These are phyloP conservation scores for Poa pratensis DNA, from an alignment of 176 grass and related monocot genomes.

Conservation along the genomic window DNA sequence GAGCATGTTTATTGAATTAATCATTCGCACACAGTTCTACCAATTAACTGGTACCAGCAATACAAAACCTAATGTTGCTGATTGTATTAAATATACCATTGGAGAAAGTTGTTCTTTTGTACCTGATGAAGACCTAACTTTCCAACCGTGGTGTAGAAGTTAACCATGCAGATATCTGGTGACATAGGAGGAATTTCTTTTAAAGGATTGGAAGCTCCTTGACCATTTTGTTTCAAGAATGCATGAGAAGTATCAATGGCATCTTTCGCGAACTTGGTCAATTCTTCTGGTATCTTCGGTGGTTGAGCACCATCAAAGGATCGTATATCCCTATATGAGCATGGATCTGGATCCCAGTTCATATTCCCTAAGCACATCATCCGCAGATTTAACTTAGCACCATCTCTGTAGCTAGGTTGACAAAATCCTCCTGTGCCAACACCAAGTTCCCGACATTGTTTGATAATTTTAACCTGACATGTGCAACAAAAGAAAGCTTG, in stretches of 20 bases:
- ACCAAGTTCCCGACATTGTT: conserved; percentile 54
- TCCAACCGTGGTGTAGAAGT: conserved; percentile 50
- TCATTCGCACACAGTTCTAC: neutral
- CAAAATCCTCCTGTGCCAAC: conserved; percentile 59
- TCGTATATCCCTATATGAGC: conserved; percentile 35
- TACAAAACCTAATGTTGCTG: neutral
- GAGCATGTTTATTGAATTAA: neutral
- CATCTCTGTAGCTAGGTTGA: conserved; percentile 56
- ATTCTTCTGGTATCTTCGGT: conserved; percentile 53
- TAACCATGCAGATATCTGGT: conserved; percentile 71
- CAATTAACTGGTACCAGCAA: neutral
- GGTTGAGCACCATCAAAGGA: conserved; percentile 45
- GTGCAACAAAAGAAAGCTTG: neutral
- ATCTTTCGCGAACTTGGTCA: conserved; percentile 39
- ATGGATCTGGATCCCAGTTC: conserved; percentile 67
- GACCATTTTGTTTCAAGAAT: conserved; percentile 16
- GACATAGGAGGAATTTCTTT: conserved; percentile 48
- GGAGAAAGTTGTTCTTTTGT: neutral
- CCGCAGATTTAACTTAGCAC: conserved; percentile 39
- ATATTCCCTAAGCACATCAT: conserved; percentile 76
- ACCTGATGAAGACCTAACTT: conserved; percentile 75
- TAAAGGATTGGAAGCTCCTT: neutral
- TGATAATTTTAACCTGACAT: conserved; percentile 60
- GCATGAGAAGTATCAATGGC: conserved; percentile 47
- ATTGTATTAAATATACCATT: neutral